These are phyloP conservation scores for Solanum gandarillasii DNA, from an alignment of 257 asterid genomes.

Conservation along the genomic window DNA sequence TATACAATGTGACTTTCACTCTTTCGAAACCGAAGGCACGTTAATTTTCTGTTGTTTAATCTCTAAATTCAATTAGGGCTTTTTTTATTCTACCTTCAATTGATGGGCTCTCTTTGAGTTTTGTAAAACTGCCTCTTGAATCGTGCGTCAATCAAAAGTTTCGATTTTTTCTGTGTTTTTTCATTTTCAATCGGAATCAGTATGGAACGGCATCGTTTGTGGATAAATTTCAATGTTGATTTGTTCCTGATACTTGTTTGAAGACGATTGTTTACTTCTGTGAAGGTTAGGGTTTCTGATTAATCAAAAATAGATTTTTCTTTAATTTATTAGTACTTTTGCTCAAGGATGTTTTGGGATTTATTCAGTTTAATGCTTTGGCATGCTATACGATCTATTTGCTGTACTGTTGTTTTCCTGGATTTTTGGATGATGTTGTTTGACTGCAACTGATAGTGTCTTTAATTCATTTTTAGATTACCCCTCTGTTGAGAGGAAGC, in stretches of 20 bases:
- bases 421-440: neutral
- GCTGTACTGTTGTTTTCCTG: neutral
- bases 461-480: slow-evolving; percentile 31
- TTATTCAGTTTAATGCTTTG: neutral
- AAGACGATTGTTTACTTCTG: neutral
- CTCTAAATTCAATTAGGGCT: slow-evolving; percentile 29
- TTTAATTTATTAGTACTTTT: neutral
- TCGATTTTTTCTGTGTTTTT: neutral
- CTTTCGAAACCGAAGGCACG: slow-evolving; percentile 47
- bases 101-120: neutral
- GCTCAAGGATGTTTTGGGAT: neutral
- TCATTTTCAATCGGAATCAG: neutral
- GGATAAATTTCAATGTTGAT: neutral
- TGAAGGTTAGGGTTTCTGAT: slow-evolving; percentile 2
- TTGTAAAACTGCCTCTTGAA: neutral
- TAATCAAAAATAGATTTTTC: neutral
- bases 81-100: neutral
- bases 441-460: neutral
- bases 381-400: neutral
- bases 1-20: slow-evolving; percentile 43
- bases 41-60: neutral
- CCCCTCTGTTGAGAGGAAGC: slow-evolving; percentile 38
- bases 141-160: neutral
- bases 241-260: neutral
- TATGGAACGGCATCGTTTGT: neutral